Percentiles rank a stretch among this genome's conserved stretches.
These are phyloP conservation scores for Irpex sp. DNA, from an alignment of 1,284 basidiomycete species.

Conservation along the genomic window DNA sequence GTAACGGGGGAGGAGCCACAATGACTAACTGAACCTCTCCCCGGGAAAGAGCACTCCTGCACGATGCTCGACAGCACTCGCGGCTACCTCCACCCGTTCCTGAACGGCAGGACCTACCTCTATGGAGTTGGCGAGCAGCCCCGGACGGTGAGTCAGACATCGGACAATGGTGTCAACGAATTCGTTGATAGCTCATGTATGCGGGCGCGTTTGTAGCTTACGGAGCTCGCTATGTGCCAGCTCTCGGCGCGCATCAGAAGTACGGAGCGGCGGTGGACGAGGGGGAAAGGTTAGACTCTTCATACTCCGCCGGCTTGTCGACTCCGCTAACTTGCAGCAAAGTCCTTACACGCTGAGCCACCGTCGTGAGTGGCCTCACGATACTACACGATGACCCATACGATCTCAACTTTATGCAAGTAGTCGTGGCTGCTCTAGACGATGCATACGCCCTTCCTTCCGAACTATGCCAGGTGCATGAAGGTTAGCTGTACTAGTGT, in stretches of 20 bases:
- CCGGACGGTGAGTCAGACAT: constrained; percentile 35
- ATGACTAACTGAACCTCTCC: background rate
- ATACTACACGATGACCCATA: too few relatives aligned
- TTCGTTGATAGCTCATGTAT: background rate
- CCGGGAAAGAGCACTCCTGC: background rate
- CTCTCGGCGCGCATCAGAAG: constrained; percentile 42
- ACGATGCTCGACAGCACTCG: constrained; percentile 4
- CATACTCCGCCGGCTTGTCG: too few relatives aligned
- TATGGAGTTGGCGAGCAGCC: constrained; percentile 36
- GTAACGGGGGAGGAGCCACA: background rate
- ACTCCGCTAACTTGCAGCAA: too few relatives aligned
- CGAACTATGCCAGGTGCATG: too few relatives aligned
- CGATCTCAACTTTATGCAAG: too few relatives aligned
- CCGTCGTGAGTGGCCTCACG: too few relatives aligned
- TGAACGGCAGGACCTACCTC: constrained; percentile 35
- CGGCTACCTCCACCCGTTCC: constrained; percentile 47
- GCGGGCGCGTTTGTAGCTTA: constrained; percentile 31
- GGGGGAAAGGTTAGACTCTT: too few relatives aligned
- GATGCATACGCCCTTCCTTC: too few relatives aligned
- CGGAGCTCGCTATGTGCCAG: constrained; percentile 46
- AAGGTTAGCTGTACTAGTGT: too few relatives aligned
- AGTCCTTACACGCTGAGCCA: too few relatives aligned
- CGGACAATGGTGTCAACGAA: background rate
- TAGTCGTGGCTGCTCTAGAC: too few relatives aligned
- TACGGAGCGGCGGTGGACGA: constrained; percentile 39